Base-by-base conservation (phyloP, 139 green algal species). In the Gonium pectorale region DNA sequence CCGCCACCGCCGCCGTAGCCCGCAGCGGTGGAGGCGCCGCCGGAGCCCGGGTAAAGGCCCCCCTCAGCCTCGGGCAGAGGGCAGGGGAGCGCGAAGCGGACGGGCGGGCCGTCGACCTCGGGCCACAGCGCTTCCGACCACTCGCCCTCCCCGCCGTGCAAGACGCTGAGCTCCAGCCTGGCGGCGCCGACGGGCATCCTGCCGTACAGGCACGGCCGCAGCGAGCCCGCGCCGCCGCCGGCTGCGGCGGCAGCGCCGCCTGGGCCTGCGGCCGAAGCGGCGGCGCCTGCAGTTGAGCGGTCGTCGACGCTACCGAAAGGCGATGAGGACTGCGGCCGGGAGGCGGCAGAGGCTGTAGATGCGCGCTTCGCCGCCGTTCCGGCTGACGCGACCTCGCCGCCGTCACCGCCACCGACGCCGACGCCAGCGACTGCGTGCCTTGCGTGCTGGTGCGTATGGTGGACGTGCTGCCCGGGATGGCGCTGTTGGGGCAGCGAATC, bases 181-280 rank as follows among this genome's bases (percentile, higher is more conserved):
- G 64, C 43, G 17, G 40, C 35, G 46, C 79, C 79, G 6, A 85
- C 64, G 15, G 64, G 49, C 79, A 85, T 78, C 37, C 35, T 67
- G 46, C 79, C 79, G 49, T 78, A 85, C 79, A 85, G 54, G 64
- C 79, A 85, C 31, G 79, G 79, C 63, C 43, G 64, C 79, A 85
- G 79, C 24, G 24, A 44, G 5, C 9, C 11, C 40, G 67, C 4
- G 5, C 4, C 7, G 22, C 63, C 33, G 49, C 49, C 49, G 13
- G 49, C 13, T 13, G 17, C 17, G 49, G 13, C 67, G 67, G 24
- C 27, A 26, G 1, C 41, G 41, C 67, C 41, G 22, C 13, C 22
- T 60, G 60, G 27, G n/a, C 43, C 41, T 29, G 5, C 43, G 40
- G 43, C 77, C 31, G 13, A 9, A 41, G n/a, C 69, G 44, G 15